phyloP scores from a whole-genome alignment of 768 basidiomycete genomes.

The Russula earlei region DNA sequence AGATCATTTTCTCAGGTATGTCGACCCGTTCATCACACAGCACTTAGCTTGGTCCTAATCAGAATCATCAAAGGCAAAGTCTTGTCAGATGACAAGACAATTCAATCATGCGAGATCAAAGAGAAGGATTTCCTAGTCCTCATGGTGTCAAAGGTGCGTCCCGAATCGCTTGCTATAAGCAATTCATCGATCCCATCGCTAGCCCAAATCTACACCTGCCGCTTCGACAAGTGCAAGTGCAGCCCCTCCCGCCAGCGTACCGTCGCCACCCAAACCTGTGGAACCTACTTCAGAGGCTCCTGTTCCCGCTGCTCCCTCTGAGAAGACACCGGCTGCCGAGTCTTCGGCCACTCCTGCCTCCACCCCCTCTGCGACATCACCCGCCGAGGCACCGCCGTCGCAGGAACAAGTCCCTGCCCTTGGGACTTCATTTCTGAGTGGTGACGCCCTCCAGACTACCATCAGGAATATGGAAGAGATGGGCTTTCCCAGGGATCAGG shows the following conservation, averaged over 20 bases:
- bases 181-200: not conserved
- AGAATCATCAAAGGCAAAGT: constrained; percentile 64
- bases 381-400: constrained; percentile 11
- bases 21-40: constrained; percentile 7
- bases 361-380: constrained; percentile 25
- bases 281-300: constrained; percentile 23
- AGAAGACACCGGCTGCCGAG: constrained; percentile 27
- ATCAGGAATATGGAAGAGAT: constrained; percentile 85
- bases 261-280: constrained; percentile 25
- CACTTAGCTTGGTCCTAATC: constrained; percentile 1
- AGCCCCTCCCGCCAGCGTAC: constrained; percentile 24
- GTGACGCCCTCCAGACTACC: constrained; percentile 63
- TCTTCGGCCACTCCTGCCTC: constrained; percentile 27
- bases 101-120: constrained; percentile 85
- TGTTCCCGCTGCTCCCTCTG: constrained; percentile 28
- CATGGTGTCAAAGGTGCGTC: constrained; percentile 88
- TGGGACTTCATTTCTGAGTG: constrained; percentile 65
- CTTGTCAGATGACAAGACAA: constrained; percentile 75
- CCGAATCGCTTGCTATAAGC: not conserved
- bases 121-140: constrained; percentile 99
- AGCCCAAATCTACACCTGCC: constrained; percentile 49
- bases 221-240: constrained; percentile 25
- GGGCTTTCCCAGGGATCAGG: constrained; percentile 86
- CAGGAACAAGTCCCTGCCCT: constrained; percentile 24
- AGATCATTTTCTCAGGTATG: constrained; percentile 90